A percentile compares a stretch with the other conserved stretches of the same genome.
phyloP scores from a whole-genome alignment of 108 stramenopile species.

The Nitzschia inconspicua region DNA sequence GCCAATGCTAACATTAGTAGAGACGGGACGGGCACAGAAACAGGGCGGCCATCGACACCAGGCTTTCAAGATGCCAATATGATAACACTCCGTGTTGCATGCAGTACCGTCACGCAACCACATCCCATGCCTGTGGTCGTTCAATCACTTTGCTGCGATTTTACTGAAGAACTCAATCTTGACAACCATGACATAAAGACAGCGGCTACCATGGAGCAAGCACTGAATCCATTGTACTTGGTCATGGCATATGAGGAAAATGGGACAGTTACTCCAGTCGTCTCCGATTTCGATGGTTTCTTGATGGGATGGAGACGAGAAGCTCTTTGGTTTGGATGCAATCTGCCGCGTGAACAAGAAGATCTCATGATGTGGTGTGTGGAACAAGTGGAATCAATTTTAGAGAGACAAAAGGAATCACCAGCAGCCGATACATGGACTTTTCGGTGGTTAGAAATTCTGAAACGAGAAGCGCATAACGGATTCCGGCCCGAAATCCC shows the following conservation, averaged over 20 bases:
- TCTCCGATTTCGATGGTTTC: conserved; percentile 74
- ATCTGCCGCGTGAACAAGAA: conserved; percentile 59
- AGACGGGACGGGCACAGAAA: conserved; percentile 32
- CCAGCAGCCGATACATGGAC: conserved; percentile 53
- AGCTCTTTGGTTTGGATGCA: conserved; percentile 40
- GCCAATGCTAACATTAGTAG: conserved; percentile 49
- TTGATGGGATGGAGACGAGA: conserved; percentile 56
- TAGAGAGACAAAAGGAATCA: conserved; percentile 26
- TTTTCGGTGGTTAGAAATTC: conserved; percentile 53
- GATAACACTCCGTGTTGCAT: conserved; percentile 32
- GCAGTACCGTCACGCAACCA: conserved; percentile 30
- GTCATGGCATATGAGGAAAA: conserved; percentile 75
- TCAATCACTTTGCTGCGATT: conserved; percentile 4
- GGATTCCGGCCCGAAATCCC: conserved; percentile 40
- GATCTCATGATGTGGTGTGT: conserved; percentile 54
- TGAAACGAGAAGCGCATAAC: conserved; percentile 41
- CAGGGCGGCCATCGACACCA: conserved; percentile 56
- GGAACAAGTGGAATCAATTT: conserved; percentile 51
- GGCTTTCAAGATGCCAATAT: conserved; percentile 73
- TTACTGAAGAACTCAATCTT: neutral
- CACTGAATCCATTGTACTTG: conserved; percentile 57
- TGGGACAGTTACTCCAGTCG: conserved; percentile 54
- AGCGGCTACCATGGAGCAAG: conserved; percentile 25
- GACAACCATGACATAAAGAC: neutral
- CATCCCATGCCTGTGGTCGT: conserved; percentile 48